Base-by-base conservation (phyloP, 352 stramenopile species). In the Globisporangium nodosum region DNA sequence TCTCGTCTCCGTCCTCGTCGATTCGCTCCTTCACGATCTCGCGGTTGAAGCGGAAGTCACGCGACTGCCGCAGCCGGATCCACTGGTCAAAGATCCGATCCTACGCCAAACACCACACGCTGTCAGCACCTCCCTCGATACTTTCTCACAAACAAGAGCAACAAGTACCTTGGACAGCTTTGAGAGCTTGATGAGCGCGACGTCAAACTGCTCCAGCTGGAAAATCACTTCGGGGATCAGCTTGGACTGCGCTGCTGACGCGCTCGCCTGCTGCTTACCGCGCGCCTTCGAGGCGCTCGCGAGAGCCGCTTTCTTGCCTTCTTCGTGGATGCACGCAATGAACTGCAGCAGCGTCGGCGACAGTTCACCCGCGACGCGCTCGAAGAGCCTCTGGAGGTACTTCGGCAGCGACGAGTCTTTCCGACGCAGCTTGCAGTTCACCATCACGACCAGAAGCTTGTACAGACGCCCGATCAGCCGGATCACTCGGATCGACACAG, bases 171-270 rank as follows among this genome's bases (percentile, higher is more conserved):
- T 81, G 60, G 69, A 87, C 6, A 86, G 39, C 57, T 87, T 86
- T 4, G 77, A 87, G 4, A 90, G 68, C 33, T 80, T 81, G 50
- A 90, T 85, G 45, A 90, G 64, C 11, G 68, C 58, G 43, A 88
- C 59, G 56, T 90, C 80, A 21, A 75, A 88, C 57, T 90, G 80
- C 56, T 90, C 80, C 20, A 90, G 68, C 58, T 85, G 77, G 50
- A 72, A 90, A 11, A 90, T 76, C 9, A 88, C 66, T 4, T 88
- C 76, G 0, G 80, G 77, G 18, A 90, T 86, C 9, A 87, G 63
- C 54, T 81, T 85, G 15, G 75, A 70, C 58, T 86, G 71, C 8
- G 54, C 54, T 1, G 58, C 61, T 7, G 56, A 18, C 11, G 52
- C 57, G 60, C 47, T 56, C 21, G 21, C 20, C 40, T 46, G 45